Conservation (phyloP, 2,329 filamentous ascomycete species). For the Nannizzia gypsea region DNA sequence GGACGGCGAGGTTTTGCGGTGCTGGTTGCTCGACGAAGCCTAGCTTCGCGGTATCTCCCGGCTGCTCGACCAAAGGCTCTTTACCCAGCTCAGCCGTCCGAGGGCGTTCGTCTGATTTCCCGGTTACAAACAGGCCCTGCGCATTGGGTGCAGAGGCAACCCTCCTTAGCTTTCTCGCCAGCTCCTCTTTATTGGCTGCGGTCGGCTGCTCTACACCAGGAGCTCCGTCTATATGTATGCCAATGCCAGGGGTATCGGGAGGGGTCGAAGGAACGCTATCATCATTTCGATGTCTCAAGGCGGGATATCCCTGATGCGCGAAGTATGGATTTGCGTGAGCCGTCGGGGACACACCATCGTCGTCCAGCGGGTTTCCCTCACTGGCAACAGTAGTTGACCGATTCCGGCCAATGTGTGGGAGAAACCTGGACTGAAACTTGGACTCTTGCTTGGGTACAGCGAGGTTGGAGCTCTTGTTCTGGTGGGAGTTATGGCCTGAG, state of each 20-base stretch:
- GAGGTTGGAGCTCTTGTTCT: slow-evolving; percentile 32
- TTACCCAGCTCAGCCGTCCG: slow-evolving; percentile 79
- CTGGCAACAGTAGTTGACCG: slow-evolving; percentile 83
- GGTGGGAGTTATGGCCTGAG: slow-evolving; percentile 24
- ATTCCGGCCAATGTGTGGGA: slow-evolving; percentile 75
- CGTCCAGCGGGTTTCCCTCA: slow-evolving; percentile 83
- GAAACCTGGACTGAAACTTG: slow-evolving; percentile 73
- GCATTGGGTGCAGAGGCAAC: slow-evolving; percentile 96
- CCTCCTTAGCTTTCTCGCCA: slow-evolving; percentile 81
- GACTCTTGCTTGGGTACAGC: slow-evolving; percentile 45
- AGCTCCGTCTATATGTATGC: slow-evolving; percentile 59
- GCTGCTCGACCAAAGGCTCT: slow-evolving; percentile 56
- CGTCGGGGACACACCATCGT: slow-evolving; percentile 80
- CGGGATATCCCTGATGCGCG: slow-evolving; percentile 86
- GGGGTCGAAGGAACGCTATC: slow-evolving; percentile 86
- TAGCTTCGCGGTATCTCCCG: slow-evolving; percentile 42
- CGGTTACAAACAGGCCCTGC: slow-evolving; percentile 69
- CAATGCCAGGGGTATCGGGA: slow-evolving; percentile 72
- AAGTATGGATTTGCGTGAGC: slow-evolving; percentile 96
- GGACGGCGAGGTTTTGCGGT: slow-evolving; percentile 22
- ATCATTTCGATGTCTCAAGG: slow-evolving; percentile 87
- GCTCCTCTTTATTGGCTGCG: slow-evolving; percentile 77
- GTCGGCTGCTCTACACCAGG: slow-evolving; percentile 56
- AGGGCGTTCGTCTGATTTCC: slow-evolving; percentile 54
- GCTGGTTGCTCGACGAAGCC: slow-evolving; percentile 41